Evolutionary conservation across 352 stramenopile species (phyloP).

Genomic region (Salisapilia sapeloensis): DNA sequence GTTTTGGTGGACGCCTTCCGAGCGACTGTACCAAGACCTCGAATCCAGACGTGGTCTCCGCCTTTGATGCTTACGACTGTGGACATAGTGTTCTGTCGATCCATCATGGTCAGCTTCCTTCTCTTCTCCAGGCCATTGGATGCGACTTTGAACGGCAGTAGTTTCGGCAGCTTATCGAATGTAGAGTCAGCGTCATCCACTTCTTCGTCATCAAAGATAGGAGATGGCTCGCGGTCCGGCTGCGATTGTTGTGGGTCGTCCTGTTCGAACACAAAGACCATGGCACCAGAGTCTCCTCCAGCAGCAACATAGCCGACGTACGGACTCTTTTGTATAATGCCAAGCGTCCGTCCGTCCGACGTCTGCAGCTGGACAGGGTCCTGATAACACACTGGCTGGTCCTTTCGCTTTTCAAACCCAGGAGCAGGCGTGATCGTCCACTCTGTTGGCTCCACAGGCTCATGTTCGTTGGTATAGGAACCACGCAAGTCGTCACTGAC

Average conservation of each 20-base stretch:
- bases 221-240: no score
- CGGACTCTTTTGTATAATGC: conserved; percentile 9
- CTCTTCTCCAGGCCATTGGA: conserved; percentile 1
- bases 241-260: conserved; percentile 1
- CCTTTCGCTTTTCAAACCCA: conserved; percentile 16
- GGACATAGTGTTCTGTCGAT: conserved; percentile 1
- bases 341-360: conserved; percentile 11
- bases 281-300: conserved; percentile 10
- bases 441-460: no score
- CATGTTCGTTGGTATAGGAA: no score
- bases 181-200: no score
- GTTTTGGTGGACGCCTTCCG: no score
- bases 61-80: conserved; percentile 15
- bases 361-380: conserved; percentile 18
- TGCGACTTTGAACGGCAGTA: no score
- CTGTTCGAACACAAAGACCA: conserved; percentile 16
- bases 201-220: no score
- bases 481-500: no score
- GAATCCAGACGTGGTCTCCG: conserved; percentile 12
- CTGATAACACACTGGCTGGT: conserved; percentile 20
- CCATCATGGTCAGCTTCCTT: conserved; percentile 5
- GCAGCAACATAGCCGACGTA: conserved; percentile 11
- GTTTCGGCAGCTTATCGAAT: no score
- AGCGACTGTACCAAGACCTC: no score
- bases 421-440: conserved; percentile 15